Evolutionary conservation across 768 basidiomycete genomes (phyloP).

Genomic region (Trametes villosa): DNA sequence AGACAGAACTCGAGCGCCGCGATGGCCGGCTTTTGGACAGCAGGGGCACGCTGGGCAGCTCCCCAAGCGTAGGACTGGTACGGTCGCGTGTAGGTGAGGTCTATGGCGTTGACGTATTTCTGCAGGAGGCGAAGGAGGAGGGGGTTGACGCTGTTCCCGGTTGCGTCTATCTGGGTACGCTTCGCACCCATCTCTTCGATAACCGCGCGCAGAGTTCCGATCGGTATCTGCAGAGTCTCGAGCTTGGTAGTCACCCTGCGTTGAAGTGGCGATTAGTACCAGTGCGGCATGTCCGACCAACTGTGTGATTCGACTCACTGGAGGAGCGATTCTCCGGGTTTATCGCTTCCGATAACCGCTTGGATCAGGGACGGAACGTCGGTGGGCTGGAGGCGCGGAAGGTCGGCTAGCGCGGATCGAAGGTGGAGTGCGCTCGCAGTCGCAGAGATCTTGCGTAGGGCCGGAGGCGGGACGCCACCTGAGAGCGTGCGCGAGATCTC

Average conservation of each 20-base stretch:
- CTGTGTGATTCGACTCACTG: neutral
- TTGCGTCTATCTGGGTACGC: neutral
- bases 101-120: neutral
- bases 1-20: slow-evolving; percentile 14
- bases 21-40: neutral
- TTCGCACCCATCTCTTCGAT: neutral
- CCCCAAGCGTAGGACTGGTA: neutral
- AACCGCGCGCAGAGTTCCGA: neutral
- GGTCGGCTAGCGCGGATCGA: neutral
- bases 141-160: neutral
- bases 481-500: neutral
- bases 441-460: neutral
- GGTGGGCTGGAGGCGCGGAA: neutral
- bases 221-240: no score
- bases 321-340: neutral
- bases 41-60: no score
- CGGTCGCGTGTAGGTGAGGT: neutral
- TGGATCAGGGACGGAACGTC: neutral
- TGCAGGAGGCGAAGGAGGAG: neutral
- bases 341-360: neutral
- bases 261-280: no score
- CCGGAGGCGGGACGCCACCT: neutral
- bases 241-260: no score
- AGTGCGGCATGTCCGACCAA: no score
- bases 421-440: neutral